Base-by-base conservation (phyloP, 192 early-diverging fungal genomes). In the Linnemannia schmuckeri region DNA sequence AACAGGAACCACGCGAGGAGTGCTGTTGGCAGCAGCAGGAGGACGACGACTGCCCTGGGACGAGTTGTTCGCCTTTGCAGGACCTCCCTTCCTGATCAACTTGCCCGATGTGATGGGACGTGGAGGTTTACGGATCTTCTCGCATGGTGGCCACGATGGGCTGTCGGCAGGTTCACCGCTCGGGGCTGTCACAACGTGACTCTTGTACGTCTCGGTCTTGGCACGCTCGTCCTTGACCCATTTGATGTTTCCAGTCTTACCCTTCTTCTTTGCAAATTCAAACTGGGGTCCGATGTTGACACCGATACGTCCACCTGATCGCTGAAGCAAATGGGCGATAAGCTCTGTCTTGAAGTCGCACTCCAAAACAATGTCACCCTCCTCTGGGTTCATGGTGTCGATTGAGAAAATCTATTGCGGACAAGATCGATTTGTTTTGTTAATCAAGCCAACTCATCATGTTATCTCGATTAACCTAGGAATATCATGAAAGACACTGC, bases 281-380 rank as follows among this genome's bases (percentile, higher is more conserved):
- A 95, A 94, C 69, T 89, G 82, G 54, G 91, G 82, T 74, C 82
- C 85, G 80, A 95, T 88, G 35, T 93, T 90, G 54, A 95, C 89
- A 22, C 88, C 82, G 81, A 95, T 91, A 37, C 92, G 88, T 0
- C 93, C 92, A 13, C 88, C 85, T 44, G 93, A 91, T n/a, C 89
- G 88, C 76, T 90, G 90, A 73, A 91, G 79, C 61, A 96, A 80
- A 85, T 94, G 92, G 12, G 92, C 87, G 20, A 95, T 78, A 20
- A 96, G 83, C 83, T 96, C 96, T 5, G 95, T 96, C 88, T 96
- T 96, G 79, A 96, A 92, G 66, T 79, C 76, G 77, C 93, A 94
- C 74, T 92, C 92, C 17, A 95, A 70, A 33, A 96, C 86, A 54
- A 93, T 82, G 76, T 96, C 96, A 17, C 90, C 90, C 35, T 93